Evolutionary conservation across 2,329 filamentous ascomycete species (phyloP).

Genomic region (Xylariaceae sp.): DNA sequence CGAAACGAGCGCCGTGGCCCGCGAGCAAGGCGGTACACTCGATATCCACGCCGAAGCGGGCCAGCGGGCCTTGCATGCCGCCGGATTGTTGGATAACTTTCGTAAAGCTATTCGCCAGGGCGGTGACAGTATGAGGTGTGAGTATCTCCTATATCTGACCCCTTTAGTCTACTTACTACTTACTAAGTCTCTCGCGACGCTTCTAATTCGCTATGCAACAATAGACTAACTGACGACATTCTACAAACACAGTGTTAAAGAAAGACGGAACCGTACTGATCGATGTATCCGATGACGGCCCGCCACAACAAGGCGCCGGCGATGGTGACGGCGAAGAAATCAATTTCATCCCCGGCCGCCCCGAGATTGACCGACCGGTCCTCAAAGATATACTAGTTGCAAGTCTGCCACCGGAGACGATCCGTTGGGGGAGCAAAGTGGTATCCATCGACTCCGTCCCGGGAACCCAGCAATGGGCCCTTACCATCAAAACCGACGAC

Average conservation of each 20-base stretch:
- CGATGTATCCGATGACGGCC: constrained; percentile 17
- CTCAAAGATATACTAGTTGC: constrained; percentile 23
- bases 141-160: no score
- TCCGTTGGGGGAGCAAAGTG: constrained; percentile 22
- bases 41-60: constrained; percentile 39
- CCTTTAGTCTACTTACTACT: background rate
- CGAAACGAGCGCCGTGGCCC: constrained; percentile 24
- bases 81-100: constrained; percentile 28
- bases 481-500: no score
- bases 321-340: no score
- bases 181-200: background rate
- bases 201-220: no score
- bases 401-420: constrained; percentile 12
- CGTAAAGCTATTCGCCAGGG: constrained; percentile 19
- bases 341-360: constrained; percentile 16
- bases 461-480: constrained; percentile 4
- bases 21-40: constrained; percentile 48
- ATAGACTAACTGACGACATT: no score
- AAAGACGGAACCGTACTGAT: constrained; percentile 26
- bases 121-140: constrained; percentile 18
- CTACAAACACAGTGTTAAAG: constrained; percentile 17
- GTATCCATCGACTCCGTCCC: constrained; percentile 5
- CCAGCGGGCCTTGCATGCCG: constrained; percentile 29
- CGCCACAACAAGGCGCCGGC: background rate
- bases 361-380: constrained; percentile 24